Base-by-base conservation (phyloP, 352 stramenopile species). In the Thalassiosira exigua region DNA sequence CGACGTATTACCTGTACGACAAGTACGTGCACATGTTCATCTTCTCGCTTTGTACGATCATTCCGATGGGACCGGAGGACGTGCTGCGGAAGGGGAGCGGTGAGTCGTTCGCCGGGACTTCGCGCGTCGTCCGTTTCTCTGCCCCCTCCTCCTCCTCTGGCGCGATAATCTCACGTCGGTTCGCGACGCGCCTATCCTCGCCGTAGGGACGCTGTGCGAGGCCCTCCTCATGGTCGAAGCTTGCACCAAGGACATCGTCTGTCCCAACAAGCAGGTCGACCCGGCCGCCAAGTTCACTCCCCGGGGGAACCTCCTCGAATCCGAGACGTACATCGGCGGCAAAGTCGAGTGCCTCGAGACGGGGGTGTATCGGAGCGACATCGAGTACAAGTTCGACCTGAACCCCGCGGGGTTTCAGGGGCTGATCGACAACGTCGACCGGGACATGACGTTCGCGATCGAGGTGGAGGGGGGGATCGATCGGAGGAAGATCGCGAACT, bases 21-120 rank as follows among this genome's bases (percentile, higher is more conserved):
- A 98, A 98, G 75, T 99, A 99, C 75, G 97, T 99, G 29, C 97
- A 99, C 79, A 82, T 99, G 62, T 99, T 99, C 82, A 98, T 99
- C 58, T 99, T 99, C 84, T 98, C 95, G 52, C 90, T 99, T 48
- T 99, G 96, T 79, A 99, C 97, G 1, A 98, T 99, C 78, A 99
- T 99, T 87, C 97, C 97, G 2, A 90, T 99, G 68, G 94, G 94
- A 21, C 93, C 96, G 2, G 97, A 99, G 85, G 97, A 99, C 86
- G 97, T 99, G n/a, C 87, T 99, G 41, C 94, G 97, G 54, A 98
- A 98, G 69, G 92, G 93, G 30, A 90, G 77, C 58, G 90, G 71
- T 80, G 56, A 75, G n/a, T n/a, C n/a, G 71, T 75, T 30, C 11
- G 26, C 17, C 22, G 4, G 12, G 33, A 30, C 4, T 66, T 66